Conservation (phyloP, 129 eudicot species). For the Helianthus annuus region DNA sequence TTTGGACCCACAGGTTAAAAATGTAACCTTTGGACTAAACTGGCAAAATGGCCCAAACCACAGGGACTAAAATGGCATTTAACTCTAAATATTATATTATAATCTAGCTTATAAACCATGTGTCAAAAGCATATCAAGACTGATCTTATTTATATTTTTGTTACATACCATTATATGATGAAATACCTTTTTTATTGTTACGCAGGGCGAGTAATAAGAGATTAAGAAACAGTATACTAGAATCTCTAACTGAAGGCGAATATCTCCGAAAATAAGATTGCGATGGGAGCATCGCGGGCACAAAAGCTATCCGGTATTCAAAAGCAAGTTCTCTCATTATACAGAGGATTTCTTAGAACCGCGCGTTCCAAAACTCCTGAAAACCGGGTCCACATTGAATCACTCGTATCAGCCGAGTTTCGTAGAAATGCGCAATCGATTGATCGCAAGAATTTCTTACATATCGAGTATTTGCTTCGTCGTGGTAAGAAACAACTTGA, state of each 20-base stretch:
- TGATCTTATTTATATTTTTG: background rate
- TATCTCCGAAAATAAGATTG: conserved; percentile 4
- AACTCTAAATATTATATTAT: too few species aligned
- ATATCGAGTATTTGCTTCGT: conserved; percentile 78
- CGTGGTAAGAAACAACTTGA: conserved; percentile 86
- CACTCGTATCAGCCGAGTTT: conserved; percentile 71
- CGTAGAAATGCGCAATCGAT: conserved; percentile 57
- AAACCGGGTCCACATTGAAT: conserved; percentile 69
- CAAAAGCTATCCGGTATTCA: conserved; percentile 79
- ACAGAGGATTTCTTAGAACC: conserved; percentile 72
- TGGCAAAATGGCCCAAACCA: too few species aligned
- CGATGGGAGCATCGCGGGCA: conserved; percentile 50
- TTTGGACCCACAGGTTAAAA: too few species aligned
- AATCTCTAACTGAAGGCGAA: conserved; percentile 6
- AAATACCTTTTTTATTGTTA: conserved; percentile 7
- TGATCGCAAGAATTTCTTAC: conserved; percentile 83
- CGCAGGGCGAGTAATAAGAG: conserved; percentile 14
- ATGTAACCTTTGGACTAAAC: too few species aligned
- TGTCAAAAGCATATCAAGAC: background rate
- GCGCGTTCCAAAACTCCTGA: conserved; percentile 68
- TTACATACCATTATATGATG: background rate
- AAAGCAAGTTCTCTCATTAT: conserved; percentile 76
- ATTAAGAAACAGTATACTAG: background rate
- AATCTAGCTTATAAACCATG: too few species aligned
- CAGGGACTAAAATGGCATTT: too few species aligned